A percentile compares a stretch with the other conserved stretches of the same genome.
These are phyloP conservation scores for Penicillium sp. DNA, from an alignment of 2,329 filamentous ascomycete genomes.

Conservation along the genomic window DNA sequence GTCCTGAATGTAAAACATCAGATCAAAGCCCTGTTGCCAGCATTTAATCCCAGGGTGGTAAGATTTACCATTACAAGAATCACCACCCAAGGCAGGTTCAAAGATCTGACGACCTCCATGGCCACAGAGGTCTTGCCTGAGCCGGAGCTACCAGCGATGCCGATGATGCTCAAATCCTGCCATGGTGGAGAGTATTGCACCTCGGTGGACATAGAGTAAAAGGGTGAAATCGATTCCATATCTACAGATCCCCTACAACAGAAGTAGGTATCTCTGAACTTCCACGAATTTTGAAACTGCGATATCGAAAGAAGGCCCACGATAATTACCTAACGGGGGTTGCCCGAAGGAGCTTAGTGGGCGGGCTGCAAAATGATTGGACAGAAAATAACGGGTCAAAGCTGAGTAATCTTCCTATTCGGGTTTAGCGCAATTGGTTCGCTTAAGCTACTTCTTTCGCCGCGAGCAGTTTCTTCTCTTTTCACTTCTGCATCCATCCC, in stretches of 20 bases:
- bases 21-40: neutral
- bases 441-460: slow-evolving; percentile 17
- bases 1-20: slow-evolving; percentile 60
- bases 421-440: slow-evolving; percentile 32
- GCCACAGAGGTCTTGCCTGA: slow-evolving; percentile 95
- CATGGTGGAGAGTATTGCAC: slow-evolving; percentile 91
- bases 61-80: slow-evolving; percentile 86
- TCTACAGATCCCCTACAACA: slow-evolving; percentile 3
- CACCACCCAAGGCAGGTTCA: slow-evolving; percentile 96
- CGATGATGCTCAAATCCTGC: slow-evolving; percentile 95
- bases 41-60: neutral
- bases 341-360: slow-evolving; percentile 1
- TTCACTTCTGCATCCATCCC: slow-evolving; percentile 17
- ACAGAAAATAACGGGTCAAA: neutral
- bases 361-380: neutral
- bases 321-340: slow-evolving; percentile 2
- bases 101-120: slow-evolving; percentile 81
- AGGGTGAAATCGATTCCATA: slow-evolving; percentile 43
- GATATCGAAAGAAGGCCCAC: neutral
- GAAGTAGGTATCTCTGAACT: slow-evolving; percentile 1
- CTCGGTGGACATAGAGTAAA: slow-evolving; percentile 37
- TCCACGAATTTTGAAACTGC: neutral
- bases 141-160: slow-evolving; percentile 90
- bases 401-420: neutral
- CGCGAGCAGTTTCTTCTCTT: slow-evolving; percentile 23